phyloP scores from a whole-genome alignment of 176 grass and related monocot species.

The Carex myosuroides region DNA sequence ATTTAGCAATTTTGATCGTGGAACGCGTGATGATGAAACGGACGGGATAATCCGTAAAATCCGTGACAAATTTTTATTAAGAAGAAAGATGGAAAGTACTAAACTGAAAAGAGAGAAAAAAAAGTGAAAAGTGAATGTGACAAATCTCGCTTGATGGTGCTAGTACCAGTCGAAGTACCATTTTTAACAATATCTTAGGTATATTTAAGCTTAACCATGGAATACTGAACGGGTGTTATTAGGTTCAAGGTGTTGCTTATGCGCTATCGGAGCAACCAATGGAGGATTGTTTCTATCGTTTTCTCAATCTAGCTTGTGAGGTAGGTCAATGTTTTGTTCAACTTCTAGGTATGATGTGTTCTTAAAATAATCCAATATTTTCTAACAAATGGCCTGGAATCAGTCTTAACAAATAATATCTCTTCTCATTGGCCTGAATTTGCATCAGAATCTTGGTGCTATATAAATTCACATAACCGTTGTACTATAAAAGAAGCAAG shows the following conservation, averaged over 20 bases:
- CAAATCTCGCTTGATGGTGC: background rate
- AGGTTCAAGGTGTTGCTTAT: background rate
- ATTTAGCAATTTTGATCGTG: no score
- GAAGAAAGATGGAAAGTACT: no score
- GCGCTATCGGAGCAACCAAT: constrained; percentile 29
- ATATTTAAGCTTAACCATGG: background rate
- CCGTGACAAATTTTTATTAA: no score
- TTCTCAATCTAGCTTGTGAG: constrained; percentile 55
- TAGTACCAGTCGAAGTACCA: background rate
- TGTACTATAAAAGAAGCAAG: background rate
- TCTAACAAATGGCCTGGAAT: background rate
- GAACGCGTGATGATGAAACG: no score
- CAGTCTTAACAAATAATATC: background rate
- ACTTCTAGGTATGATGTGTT: constrained; percentile 45
- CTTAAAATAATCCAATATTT: background rate
- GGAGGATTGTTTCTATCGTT: constrained; percentile 49
- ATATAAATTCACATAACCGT: background rate
- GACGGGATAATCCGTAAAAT: no score
- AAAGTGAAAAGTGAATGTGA: no score
- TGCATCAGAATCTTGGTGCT: background rate
- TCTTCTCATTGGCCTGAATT: background rate
- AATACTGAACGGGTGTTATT: background rate
- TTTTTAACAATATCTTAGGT: background rate
- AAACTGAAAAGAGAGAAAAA: no score
- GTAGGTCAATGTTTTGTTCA: constrained; percentile 43